Percentiles rank a stretch among this genome's conserved stretches.
Conservation (phyloP, 495 filamentous ascomycete genomes). For the Viridothelium virens region DNA sequence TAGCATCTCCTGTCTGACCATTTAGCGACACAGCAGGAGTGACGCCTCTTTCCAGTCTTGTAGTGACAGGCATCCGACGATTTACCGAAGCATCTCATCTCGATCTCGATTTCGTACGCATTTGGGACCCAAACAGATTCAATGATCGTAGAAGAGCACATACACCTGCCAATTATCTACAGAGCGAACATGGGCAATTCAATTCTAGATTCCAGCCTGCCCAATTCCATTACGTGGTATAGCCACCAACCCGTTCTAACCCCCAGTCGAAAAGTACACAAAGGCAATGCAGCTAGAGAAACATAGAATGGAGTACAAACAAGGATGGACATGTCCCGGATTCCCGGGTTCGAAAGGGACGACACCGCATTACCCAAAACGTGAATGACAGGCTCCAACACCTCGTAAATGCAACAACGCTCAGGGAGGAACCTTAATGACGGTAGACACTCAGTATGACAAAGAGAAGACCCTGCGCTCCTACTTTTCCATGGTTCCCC, state of each 20-base stretch:
- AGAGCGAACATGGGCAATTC: no score
- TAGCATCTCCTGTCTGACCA: no score
- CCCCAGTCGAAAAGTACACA: not conserved
- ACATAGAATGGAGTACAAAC: not conserved
- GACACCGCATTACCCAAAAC: not conserved
- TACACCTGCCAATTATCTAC: no score
- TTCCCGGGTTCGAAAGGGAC: not conserved
- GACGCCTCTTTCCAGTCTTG: no score
- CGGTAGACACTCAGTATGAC: not conserved
- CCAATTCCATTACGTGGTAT: not conserved
- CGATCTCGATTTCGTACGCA: not conserved
- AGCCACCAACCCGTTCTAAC: not conserved
- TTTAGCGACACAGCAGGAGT: no score
- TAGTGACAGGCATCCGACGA: not conserved
- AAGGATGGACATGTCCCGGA: not conserved
- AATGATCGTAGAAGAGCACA: no score
- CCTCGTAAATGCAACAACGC: slow-evolving; percentile 9
- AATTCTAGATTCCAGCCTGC: not conserved
- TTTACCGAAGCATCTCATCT: not conserved
- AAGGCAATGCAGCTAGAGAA: not conserved
- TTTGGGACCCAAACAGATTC: no score
- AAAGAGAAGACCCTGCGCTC: not conserved
- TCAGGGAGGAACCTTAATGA: not conserved
- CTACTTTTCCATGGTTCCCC: not conserved
- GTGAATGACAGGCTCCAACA: slow-evolving; percentile 4